These are phyloP conservation scores for Komagataella pastoris DNA, from an alignment of 805 yeast species.

Conservation along the genomic window DNA sequence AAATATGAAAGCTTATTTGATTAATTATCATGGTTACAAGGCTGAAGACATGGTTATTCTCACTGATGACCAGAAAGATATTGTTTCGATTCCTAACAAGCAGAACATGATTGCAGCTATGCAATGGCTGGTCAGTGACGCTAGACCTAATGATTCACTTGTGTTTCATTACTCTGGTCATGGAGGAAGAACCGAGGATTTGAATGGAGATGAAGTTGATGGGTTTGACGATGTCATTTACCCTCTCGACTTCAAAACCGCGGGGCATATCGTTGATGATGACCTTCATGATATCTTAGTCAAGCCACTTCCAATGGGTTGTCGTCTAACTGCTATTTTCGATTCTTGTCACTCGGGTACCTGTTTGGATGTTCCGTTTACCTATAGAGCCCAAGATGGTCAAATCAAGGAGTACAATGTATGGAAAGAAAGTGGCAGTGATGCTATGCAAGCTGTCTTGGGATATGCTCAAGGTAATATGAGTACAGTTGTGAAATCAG, in stretches of 20 bases:
- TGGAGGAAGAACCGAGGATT: conserved; percentile 55
- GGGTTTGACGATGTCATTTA: conserved; percentile 63
- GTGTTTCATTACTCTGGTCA: conserved; percentile 73
- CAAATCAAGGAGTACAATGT: conserved; percentile 60
- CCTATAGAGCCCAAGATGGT: conserved; percentile 57
- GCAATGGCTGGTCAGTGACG: conserved; percentile 60
- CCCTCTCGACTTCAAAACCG: conserved; percentile 53
- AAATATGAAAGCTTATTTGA: conserved; percentile 29
- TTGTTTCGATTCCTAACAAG: conserved; percentile 40
- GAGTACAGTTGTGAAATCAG: conserved; percentile 25
- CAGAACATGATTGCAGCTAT: conserved; percentile 57
- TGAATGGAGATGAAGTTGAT: conserved; percentile 63
- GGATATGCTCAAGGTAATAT: conserved; percentile 43
- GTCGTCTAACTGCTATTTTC: conserved; percentile 57
- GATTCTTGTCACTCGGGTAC: conserved; percentile 77
- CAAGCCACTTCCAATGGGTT: conserved; percentile 47
- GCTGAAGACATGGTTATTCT: conserved; percentile 38
- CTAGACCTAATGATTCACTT: conserved; percentile 60
- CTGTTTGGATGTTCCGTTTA: conserved; percentile 59
- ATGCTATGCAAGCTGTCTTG: conserved; percentile 37
- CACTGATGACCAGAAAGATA: conserved; percentile 33
- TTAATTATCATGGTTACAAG: conserved; percentile 25
- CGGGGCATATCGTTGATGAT: conserved; percentile 57
- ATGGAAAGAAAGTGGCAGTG: conserved; percentile 52
- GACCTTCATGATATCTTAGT: conserved; percentile 52